phyloP scores from a whole-genome alignment of 768 basidiomycete species.

The Mycena vulgaris region DNA sequence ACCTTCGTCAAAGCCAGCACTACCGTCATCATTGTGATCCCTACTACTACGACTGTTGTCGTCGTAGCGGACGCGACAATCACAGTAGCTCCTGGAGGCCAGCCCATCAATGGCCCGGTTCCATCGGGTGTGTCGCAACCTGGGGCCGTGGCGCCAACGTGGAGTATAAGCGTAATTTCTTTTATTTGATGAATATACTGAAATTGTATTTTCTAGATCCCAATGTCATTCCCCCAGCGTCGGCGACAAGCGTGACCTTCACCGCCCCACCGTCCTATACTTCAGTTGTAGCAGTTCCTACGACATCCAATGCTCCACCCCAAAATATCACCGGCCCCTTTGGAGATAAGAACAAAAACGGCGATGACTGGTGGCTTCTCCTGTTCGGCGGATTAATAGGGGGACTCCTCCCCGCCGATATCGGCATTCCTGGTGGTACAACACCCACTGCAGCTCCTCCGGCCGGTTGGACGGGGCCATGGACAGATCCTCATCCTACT shows the following conservation, averaged over 20 bases:
- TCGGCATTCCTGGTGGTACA: conserved; percentile 18
- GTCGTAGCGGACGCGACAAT: neutral
- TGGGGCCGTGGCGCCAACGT: conserved; percentile 15
- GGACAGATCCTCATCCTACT: conserved; percentile 1
- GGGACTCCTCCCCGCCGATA: neutral
- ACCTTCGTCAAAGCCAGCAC: conserved; percentile 12
- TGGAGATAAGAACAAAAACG: conserved; percentile 10
- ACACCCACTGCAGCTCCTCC: conserved; percentile 9
- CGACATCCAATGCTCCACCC: neutral
- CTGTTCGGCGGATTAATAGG: conserved; percentile 9
- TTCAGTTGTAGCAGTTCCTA: conserved; percentile 6
- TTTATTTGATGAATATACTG: neutral
- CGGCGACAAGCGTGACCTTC: neutral
- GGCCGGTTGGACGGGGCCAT: neutral
- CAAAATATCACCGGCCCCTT: conserved; percentile 13
- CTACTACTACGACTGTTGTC: conserved; percentile 1
- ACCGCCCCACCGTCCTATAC: conserved; percentile 17
- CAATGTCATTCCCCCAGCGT: conserved; percentile 7
- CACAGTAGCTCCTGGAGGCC: conserved; percentile 23
- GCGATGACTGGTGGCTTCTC: conserved; percentile 18
- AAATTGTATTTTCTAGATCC: neutral
- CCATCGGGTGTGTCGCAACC: neutral
- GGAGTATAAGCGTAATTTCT: conserved; percentile 5
- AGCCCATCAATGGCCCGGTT: conserved; percentile 9
- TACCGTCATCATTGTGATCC: conserved; percentile 9